Evolutionary conservation across 148 eudicot genomes (phyloP).

Genomic region (Hydrangea macrophylla): DNA sequence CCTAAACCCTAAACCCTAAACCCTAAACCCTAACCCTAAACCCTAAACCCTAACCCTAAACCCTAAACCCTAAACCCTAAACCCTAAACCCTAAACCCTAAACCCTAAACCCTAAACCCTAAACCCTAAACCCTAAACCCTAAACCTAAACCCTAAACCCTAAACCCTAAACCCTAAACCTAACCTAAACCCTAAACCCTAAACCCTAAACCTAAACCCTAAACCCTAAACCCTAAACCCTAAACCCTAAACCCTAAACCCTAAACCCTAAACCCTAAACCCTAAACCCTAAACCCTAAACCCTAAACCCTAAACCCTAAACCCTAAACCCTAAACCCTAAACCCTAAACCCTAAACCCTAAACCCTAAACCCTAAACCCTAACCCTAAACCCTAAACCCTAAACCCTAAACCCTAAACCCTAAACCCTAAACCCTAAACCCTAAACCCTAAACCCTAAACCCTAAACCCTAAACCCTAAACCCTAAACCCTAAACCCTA

Average conservation of each 20-base stretch:
- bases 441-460: constrained; percentile 15
- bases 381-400: constrained; percentile 10
- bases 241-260: constrained; percentile 22
- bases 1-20: constrained; percentile 12
- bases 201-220: constrained; percentile 22
- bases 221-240: constrained; percentile 20
- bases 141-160: constrained; percentile 14
- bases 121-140: constrained; percentile 18
- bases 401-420: not conserved
- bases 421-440: constrained; percentile 2
- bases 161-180: constrained; percentile 18
- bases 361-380: not conserved
- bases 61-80: constrained; percentile 1
- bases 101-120: constrained; percentile 14
- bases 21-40: constrained; percentile 19
- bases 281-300: constrained; percentile 22
- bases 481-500: constrained; percentile 13
- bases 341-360: constrained; percentile 13
- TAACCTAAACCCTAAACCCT: constrained; percentile 18
- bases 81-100: constrained; percentile 13
- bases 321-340: constrained; percentile 12
- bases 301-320: constrained; percentile 22
- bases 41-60: constrained; percentile 18
- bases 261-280: constrained; percentile 19
- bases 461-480: constrained; percentile 14